Conservation (phyloP, 2,329 filamentous ascomycete species). For the Bipolaris oryzae region DNA sequence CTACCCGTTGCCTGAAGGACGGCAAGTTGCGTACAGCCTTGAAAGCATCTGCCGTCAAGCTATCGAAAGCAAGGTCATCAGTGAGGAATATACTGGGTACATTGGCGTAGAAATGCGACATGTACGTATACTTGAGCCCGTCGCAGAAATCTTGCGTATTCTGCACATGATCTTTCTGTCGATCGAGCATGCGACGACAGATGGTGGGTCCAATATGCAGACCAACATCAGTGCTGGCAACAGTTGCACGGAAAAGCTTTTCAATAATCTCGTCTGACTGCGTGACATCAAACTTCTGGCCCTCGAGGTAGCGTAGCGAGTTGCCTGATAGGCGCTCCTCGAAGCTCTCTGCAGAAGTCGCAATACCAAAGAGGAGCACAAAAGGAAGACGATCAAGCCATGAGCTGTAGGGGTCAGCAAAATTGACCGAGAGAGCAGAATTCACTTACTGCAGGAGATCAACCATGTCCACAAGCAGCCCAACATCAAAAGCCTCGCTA, state of each 20-base stretch:
- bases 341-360: slow-evolving; percentile 80
- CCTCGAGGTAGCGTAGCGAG: slow-evolving; percentile 70
- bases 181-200: slow-evolving; percentile 67
- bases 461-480: slow-evolving; percentile 73
- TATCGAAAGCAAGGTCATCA: slow-evolving; percentile 37
- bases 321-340: slow-evolving; percentile 74
- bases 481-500: slow-evolving; percentile 79
- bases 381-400: slow-evolving; percentile 81
- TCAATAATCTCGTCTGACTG: slow-evolving; percentile 75
- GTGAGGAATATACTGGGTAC: slow-evolving; percentile 69
- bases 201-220: slow-evolving; percentile 70
- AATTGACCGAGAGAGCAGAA: neutral
- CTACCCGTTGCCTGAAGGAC: slow-evolving; percentile 62
- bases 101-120: slow-evolving; percentile 86
- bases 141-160: slow-evolving; percentile 75
- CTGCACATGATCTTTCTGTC: slow-evolving; percentile 78
- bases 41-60: slow-evolving; percentile 65
- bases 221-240: slow-evolving; percentile 63
- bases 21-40: slow-evolving; percentile 70
- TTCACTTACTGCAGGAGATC: slow-evolving; percentile 67
- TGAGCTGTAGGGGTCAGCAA: slow-evolving; percentile 51
- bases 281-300: slow-evolving; percentile 77
- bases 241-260: slow-evolving; percentile 69
- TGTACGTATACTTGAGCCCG: slow-evolving; percentile 77
- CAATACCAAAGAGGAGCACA: slow-evolving; percentile 77